phyloP scores from a whole-genome alignment of 2,329 filamentous ascomycete genomes.

The Alternaria hordeiaustralica region DNA sequence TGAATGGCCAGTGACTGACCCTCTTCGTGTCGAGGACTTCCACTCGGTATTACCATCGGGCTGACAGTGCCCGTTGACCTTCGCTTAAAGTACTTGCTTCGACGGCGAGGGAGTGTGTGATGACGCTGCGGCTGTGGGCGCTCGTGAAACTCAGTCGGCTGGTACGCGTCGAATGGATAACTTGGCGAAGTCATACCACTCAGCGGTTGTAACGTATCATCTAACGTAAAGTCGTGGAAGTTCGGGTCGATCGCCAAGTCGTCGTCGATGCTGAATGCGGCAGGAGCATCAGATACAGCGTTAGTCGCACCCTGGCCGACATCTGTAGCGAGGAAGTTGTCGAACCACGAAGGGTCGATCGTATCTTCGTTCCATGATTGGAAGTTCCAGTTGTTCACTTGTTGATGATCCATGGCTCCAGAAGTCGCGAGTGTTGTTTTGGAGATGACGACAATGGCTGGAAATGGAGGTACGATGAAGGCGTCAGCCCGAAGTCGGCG shows the following conservation, averaged over 20 bases:
- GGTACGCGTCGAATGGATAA: not conserved
- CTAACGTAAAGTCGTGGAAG: not conserved
- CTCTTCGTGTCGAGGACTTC: not conserved
- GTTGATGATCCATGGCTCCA: conserved; percentile 7
- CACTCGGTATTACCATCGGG: conserved; percentile 16
- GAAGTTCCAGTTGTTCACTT: conserved; percentile 1
- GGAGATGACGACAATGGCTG: not conserved
- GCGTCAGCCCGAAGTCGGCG: conserved; percentile 4
- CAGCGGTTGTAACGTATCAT: not conserved
- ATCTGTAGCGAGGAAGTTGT: conserved; percentile 5
- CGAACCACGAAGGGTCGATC: conserved; percentile 5
- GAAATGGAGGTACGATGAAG: not conserved
- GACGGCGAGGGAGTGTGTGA: conserved; percentile 21
- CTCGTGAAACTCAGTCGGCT: not conserved
- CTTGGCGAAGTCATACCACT: not conserved
- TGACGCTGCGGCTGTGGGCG: conserved; percentile 7
- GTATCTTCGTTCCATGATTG: conserved; percentile 5
- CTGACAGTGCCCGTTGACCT: conserved; percentile 9
- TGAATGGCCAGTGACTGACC: conserved; percentile 57
- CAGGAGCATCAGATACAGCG: not conserved
- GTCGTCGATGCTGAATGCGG: not conserved
- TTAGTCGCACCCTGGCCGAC: not conserved
- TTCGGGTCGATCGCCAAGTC: not conserved
- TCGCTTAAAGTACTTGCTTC: conserved; percentile 24
- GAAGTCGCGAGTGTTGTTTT: not conserved